These are phyloP conservation scores for Alternaria arborescens DNA, from an alignment of 2,329 filamentous ascomycete genomes.

Conservation along the genomic window DNA sequence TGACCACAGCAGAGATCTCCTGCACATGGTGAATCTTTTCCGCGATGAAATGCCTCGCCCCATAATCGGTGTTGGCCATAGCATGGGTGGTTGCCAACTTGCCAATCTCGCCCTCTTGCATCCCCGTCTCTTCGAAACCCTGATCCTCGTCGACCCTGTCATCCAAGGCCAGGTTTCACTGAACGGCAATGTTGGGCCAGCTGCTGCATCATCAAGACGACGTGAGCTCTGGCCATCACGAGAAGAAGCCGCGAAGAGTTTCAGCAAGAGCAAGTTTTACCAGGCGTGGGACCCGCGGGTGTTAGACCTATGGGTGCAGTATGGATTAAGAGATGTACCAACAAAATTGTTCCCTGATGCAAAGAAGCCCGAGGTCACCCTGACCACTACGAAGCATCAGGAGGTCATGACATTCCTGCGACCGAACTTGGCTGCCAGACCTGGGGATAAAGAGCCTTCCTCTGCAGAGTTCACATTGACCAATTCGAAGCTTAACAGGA, in stretches of 20 bases:
- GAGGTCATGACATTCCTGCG: constrained; percentile 83
- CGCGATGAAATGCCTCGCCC: constrained; percentile 81
- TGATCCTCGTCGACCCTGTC: constrained; percentile 87
- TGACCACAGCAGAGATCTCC: constrained; percentile 84
- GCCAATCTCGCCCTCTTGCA: constrained; percentile 77
- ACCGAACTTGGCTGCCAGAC: constrained; percentile 61
- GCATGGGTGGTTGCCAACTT: constrained; percentile 82
- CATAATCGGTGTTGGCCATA: constrained; percentile 85
- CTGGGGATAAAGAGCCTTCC: constrained; percentile 56
- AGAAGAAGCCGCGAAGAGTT: constrained; percentile 70
- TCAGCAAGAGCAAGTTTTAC: constrained; percentile 78
- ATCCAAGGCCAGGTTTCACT: constrained; percentile 64
- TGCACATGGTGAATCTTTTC: constrained; percentile 86
- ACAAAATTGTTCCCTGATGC: constrained; percentile 65
- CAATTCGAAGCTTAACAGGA: constrained; percentile 46
- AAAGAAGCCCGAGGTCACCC: constrained; percentile 65
- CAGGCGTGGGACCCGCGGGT: constrained; percentile 82
- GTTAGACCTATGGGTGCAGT: constrained; percentile 74
- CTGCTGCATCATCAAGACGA: constrained; percentile 72
- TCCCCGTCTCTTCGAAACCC: constrained; percentile 77
- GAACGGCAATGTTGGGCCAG: constrained; percentile 54
- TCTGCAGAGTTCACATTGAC: constrained; percentile 37
- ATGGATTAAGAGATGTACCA: constrained; percentile 79
- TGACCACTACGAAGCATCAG: constrained; percentile 85
- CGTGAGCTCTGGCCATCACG: constrained; percentile 85